These are phyloP conservation scores for Pluteus cervinus DNA, from an alignment of 768 basidiomycete species.

Conservation along the genomic window DNA sequence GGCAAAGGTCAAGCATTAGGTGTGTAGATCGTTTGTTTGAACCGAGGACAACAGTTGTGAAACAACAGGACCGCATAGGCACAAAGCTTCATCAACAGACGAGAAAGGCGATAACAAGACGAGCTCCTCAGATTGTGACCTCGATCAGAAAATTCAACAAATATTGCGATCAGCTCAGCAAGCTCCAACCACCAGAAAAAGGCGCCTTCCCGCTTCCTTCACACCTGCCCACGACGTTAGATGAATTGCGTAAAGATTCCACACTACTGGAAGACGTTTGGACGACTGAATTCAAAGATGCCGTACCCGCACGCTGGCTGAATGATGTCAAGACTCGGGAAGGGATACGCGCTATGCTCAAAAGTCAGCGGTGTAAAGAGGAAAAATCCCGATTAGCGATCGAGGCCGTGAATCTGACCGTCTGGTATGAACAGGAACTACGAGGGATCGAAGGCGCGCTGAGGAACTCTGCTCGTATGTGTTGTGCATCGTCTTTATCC, in stretches of 20 bases:
- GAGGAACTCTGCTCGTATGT: slow-evolving; percentile 7
- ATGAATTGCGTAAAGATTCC: slow-evolving; percentile 13
- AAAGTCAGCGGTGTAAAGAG: slow-evolving; percentile 11
- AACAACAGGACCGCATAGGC: too few relatives aligned
- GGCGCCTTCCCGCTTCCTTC: slow-evolving; percentile 25
- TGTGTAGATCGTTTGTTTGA: too few relatives aligned
- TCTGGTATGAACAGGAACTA: slow-evolving; percentile 22
- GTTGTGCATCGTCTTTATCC: neutral
- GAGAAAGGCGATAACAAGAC: slow-evolving; percentile 21
- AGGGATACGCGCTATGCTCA: slow-evolving; percentile 14
- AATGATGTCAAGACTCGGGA: slow-evolving; percentile 15
- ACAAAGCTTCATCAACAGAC: slow-evolving; percentile 19
- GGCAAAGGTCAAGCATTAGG: too few relatives aligned
- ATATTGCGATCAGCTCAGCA: slow-evolving; percentile 16
- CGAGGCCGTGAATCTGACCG: slow-evolving; percentile 15
- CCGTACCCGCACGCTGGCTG: slow-evolving; percentile 30
- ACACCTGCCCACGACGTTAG: slow-evolving; percentile 23
- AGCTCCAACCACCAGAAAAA: slow-evolving; percentile 13
- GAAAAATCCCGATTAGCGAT: slow-evolving; percentile 11
- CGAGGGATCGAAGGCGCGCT: slow-evolving; percentile 14
- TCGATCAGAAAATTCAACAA: slow-evolving; percentile 18
- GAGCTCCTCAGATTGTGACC: slow-evolving; percentile 19
- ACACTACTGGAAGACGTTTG: slow-evolving; percentile 33
- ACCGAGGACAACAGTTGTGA: too few relatives aligned
- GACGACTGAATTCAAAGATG: too few relatives aligned